Evolutionary conservation across 192 early-diverging fungal species (phyloP), one percentile per base, ranked within the genome.

Genomic region (Backusella mclennaniae): DNA sequence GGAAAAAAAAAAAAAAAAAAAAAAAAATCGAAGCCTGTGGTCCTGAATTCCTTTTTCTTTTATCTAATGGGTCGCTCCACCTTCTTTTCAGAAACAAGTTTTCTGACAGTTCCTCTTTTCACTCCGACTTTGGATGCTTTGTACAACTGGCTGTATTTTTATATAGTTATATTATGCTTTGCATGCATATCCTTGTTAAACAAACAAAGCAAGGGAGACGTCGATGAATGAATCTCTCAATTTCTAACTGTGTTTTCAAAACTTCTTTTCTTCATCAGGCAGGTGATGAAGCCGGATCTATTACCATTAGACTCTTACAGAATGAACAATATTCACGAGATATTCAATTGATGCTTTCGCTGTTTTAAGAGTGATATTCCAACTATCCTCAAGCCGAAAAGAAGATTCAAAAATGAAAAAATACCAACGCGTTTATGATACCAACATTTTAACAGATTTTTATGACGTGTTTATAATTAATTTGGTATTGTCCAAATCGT

Each of bases 401-500:
- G 21, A 21, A 53, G 31, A 33, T 33, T 33, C 31, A 21, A n/a
- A 53, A 19, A 21, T 6, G 1, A 19, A 53, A 52, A 6, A 53
- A 53, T 21, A 69, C 33, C 31, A 75, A 80, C 90, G 87, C 36
- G 91, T 90, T 90, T 85, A 88, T 89, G 76, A 76, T 92, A 73
- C 86, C 88, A 38, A 84, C 89, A 31, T 85, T 89, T 49, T 44
- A 41, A 93, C 92, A 71, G 95, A 98, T 84, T 90, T 93, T 35
- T 96, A 97, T 84, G 96, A 97, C 86, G 89, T 95, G 75, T 96
- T 95, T 76, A 89, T 95, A 71, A 98, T 98, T 82, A 93, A 93
- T 80, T 85, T 96, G 69, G 92, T 93, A 11, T 86, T 94, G 15
- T 89, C 92, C 68, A 97, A 44, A 12, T 98, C 8, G 88, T 81